Evolutionary conservation across 352 stramenopile species (phyloP).

Genomic region (Phytophthora agathidicida): DNA sequence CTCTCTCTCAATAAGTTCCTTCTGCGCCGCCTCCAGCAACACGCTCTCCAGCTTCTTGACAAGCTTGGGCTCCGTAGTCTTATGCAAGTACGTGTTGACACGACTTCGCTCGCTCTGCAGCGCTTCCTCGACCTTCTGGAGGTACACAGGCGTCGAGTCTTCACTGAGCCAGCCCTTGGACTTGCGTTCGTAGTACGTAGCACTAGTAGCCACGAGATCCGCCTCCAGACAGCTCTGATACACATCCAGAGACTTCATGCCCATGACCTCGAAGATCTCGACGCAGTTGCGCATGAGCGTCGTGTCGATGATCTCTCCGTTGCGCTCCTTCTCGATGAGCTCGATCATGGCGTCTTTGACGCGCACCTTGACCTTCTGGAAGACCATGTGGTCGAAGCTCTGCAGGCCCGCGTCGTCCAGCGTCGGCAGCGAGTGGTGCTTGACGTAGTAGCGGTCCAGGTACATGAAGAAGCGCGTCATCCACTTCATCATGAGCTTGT

Average conservation of each 20-base stretch:
- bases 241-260: conserved; percentile 95
- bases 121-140: conserved; percentile 94
- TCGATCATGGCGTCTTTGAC: conserved; percentile 93
- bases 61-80: conserved; percentile 96
- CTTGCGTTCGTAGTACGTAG: conserved; percentile 96
- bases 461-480: conserved; percentile 99
- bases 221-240: conserved; percentile 97
- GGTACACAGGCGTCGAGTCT: conserved; percentile 98
- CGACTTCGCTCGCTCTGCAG: conserved; percentile 83
- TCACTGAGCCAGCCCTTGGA: conserved; percentile 97
- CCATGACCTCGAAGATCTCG: conserved; percentile 99
- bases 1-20: conserved; percentile 98
- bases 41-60: conserved; percentile 94
- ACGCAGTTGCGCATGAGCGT: conserved; percentile 96
- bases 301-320: conserved; percentile 98
- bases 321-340: conserved; percentile 98
- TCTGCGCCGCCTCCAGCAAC: conserved; percentile 95
- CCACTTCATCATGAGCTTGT: conserved; percentile 99
- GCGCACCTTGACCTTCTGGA: conserved; percentile 84
- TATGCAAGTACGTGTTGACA: conserved; percentile 97
- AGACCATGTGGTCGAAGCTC: conserved; percentile 85
- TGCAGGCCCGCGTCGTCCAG: conserved; percentile 92
- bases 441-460: conserved; percentile 97
- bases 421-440: conserved; percentile 97
- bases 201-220: conserved; percentile 93